phyloP scores from a whole-genome alignment of 305 asterid genomes.

The Fraxinus floribunda region DNA sequence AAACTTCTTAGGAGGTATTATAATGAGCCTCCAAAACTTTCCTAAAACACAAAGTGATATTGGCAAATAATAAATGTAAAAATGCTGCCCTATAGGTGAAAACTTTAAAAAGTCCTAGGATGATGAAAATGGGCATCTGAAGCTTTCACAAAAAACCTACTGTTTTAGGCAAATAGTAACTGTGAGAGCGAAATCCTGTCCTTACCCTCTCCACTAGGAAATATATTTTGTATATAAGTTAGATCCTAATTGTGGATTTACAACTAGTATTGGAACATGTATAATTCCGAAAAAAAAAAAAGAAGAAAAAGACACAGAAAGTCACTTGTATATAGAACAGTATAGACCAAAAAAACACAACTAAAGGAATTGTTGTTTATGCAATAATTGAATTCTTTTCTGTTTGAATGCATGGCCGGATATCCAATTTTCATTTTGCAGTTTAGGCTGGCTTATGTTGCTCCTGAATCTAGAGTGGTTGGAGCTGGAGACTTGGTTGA shows the following conservation, averaged over 20 bases:
- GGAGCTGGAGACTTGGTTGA: constrained; percentile 90
- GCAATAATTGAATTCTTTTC: neutral
- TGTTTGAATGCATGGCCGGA: neutral
- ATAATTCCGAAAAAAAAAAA: neutral
- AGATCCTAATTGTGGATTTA: neutral
- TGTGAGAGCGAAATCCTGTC: neutral
- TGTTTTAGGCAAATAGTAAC: neutral
- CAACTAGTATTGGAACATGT: neutral
- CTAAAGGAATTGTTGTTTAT: neutral
- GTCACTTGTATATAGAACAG: neutral
- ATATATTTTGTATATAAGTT: neutral
- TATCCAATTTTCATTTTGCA: constrained; percentile 37
- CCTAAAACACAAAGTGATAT: neutral
- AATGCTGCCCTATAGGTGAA: neutral
- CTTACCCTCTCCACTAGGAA: neutral
- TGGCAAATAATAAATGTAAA: neutral
- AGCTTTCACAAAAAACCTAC: neutral
- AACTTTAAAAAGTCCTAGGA: neutral
- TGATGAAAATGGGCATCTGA: neutral
- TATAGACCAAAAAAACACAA: neutral
- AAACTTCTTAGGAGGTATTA: neutral
- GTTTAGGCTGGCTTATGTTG: constrained; percentile 88
- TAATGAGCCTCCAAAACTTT: neutral
- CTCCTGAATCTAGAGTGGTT: constrained; percentile 75
- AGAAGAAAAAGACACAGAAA: neutral